Evolutionary conservation across 2,329 filamentous ascomycete genomes (phyloP), one percentile per base, ranked within the genome.

Genomic region (Penicillium sp.): DNA sequence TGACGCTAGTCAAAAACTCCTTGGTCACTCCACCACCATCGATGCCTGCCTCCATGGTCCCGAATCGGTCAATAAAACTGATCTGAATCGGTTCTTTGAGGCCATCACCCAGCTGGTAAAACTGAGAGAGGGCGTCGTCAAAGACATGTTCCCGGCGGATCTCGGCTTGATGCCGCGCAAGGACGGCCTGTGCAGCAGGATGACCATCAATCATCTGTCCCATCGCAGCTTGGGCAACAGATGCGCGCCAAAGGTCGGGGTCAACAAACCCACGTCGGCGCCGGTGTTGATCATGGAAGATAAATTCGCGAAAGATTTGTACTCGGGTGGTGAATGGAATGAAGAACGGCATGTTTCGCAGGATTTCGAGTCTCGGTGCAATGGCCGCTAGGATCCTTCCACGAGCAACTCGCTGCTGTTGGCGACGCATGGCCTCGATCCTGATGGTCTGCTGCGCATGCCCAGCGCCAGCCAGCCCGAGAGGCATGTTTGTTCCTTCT

Each of bases 1-100:
- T 95, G 44, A 96, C 84, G 55, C 89, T 94, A 1, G 87, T 96
- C 11, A 99, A 78, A 56, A 99, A 99, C 65, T 99, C 94, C 63
- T 99, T 99, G 2, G 92, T 96, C 8, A 99, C 94, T 56, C 94
- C 94, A 8, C 94, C 94, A 0, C 94, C 94, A 66, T 99, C 94
- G 49, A 99, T 97, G 9, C 94, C 94, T 11, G 92, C 92, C 73
- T 99, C 94, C 7, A 84, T 80, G 1, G 87, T 83, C 54, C 88
- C 89, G 61, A 95, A 99, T 53, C 91, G 83, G 67, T 99, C 94
- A 39, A 96, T 86, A 69, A 99, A 99, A 0, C 90, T 94, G 64
- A 99, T 97, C 66, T 95, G 90, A 31, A 99, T 96, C 0, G 91
- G 90, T 66, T 97, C 92, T 67, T 97, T 97, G 50, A 99, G 74